Base-by-base conservation (phyloP, 768 basidiomycete species). In the Kwoniella pini region DNA sequence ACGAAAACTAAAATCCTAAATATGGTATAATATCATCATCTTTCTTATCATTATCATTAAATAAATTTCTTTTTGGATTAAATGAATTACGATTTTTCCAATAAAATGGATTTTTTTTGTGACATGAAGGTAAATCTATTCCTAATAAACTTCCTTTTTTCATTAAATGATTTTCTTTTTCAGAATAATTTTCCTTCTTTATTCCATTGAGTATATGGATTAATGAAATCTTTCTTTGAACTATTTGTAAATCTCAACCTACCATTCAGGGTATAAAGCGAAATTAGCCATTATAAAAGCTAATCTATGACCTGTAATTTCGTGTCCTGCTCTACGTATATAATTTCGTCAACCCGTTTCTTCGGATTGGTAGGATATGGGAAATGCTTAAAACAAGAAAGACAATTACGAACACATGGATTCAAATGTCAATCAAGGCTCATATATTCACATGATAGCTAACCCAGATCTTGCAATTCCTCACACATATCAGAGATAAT, bases 221-320 rank as follows among this genome's bases (percentile, higher is more conserved):
- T 27, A 19, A 55, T 5, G 36, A 46, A 42, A 46, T 70, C 65
- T 44, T 70, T 63, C 46, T 12, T 31, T 24, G 26, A 75, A 42
- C 53, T 76, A 67, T 27, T 70, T 44, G 51, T 54, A 62, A 13
- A 77, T 38, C 48, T 54, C 60, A 10, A 73, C 71, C 56, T 77
- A 75, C 40, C 61, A 60, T 12, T 70, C 65, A 10, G 74, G 74
- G 46, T 76, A 62, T 3, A 71, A 26, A 2, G 74, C 70, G 12
- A 77, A 64, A 33, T 69, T 69, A 21, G 65, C 71, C 10, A 74
- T 59, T 27, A 68, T 56, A 36, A 70, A 74, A 19, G 72, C 54
- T 15, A 77, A 54, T 9, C 67, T 65, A 53, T 77, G 68, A 15
- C 67, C 70, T 3, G 69, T 64, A 4, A 74, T 77, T 44, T 74